phyloP scores from a whole-genome alignment of 2,329 filamentous ascomycete genomes.

The Tolypocladium inflatum region DNA sequence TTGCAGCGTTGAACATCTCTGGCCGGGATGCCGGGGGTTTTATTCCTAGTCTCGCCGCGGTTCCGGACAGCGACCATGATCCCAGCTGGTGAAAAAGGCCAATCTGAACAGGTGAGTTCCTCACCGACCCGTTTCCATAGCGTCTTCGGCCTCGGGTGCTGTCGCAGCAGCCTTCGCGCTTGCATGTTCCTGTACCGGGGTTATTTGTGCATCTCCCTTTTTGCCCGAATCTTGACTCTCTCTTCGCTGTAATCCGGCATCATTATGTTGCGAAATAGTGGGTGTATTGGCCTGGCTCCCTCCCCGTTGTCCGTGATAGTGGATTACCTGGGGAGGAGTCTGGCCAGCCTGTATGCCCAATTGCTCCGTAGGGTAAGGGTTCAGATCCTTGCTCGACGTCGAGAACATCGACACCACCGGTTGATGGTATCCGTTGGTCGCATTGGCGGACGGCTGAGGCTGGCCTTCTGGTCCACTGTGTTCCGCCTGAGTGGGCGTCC shows the following conservation, averaged over 20 bases:
- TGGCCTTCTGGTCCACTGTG: constrained; percentile 38
- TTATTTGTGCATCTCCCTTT: constrained; percentile 26
- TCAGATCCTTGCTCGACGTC: constrained; percentile 59
- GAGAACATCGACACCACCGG: constrained; percentile 61
- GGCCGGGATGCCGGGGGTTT: neutral
- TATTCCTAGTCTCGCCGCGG: neutral
- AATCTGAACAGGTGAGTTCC: neutral
- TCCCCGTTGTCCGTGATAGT: constrained; percentile 59
- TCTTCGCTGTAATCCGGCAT: constrained; percentile 33
- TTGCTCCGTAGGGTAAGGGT: constrained; percentile 58
- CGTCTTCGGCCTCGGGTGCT: neutral
- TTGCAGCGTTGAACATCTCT: neutral
- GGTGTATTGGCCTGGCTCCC: constrained; percentile 59
- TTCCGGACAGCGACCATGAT: neutral
- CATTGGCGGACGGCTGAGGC: constrained; percentile 33
- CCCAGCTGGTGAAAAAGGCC: neutral
- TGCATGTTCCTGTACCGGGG: constrained; percentile 25
- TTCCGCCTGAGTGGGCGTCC: constrained; percentile 54
- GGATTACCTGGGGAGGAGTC: constrained; percentile 54
- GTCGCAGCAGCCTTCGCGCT: neutral
- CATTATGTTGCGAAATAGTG: constrained; percentile 43
- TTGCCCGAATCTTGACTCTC: constrained; percentile 37
- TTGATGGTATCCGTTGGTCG: constrained; percentile 56
- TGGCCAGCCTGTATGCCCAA: constrained; percentile 54
- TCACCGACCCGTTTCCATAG: neutral